Percentiles rank a stretch among this genome's conserved stretches.
These are phyloP conservation scores for Blastocystis hominis DNA, from an alignment of 352 stramenopile genomes.

Conservation along the genomic window DNA sequence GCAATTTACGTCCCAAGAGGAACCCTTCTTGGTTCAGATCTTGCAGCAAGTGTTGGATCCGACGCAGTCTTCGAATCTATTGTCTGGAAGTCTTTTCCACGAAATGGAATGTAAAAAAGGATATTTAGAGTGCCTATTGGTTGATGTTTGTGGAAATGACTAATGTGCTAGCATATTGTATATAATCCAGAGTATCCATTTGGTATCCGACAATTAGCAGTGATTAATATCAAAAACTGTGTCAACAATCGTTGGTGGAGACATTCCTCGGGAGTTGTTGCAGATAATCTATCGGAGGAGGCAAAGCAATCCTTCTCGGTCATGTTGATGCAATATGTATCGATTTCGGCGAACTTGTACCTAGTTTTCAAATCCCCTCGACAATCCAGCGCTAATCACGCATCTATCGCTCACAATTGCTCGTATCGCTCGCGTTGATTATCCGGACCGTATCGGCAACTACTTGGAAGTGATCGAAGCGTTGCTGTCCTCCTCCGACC, in stretches of 20 bases:
- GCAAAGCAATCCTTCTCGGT: not conserved
- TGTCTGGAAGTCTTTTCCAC: not conserved
- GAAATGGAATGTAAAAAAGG: not conserved
- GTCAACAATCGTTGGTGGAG: constrained; percentile 34
- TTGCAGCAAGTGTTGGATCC: not conserved
- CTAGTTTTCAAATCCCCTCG: constrained; percentile 7
- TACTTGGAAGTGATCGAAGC: not conserved
- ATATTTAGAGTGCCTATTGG: constrained; percentile 12
- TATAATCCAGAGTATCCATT: constrained; percentile 9
- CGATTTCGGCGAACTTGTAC: not conserved
- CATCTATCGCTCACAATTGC: constrained; percentile 33
- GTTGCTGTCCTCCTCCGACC: not conserved
- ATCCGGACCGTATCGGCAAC: constrained; percentile 2
- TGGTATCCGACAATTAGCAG: constrained; percentile 19
- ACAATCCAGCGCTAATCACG: not conserved
- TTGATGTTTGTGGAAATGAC: not conserved
- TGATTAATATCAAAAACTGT: constrained; percentile 51
- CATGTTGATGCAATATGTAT: not conserved
- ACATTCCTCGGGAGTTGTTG: not conserved
- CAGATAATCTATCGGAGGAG: constrained; percentile 9
- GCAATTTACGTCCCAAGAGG: not conserved
- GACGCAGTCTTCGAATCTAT: not conserved
- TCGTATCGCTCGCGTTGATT: constrained; percentile 17
- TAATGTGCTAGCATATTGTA: constrained; percentile 18
- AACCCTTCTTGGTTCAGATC: not conserved